A percentile compares a stretch with the other conserved stretches of the same genome.
These are phyloP conservation scores for Hypholoma fasciculare DNA, from an alignment of 768 basidiomycete genomes.

Conservation along the genomic window DNA sequence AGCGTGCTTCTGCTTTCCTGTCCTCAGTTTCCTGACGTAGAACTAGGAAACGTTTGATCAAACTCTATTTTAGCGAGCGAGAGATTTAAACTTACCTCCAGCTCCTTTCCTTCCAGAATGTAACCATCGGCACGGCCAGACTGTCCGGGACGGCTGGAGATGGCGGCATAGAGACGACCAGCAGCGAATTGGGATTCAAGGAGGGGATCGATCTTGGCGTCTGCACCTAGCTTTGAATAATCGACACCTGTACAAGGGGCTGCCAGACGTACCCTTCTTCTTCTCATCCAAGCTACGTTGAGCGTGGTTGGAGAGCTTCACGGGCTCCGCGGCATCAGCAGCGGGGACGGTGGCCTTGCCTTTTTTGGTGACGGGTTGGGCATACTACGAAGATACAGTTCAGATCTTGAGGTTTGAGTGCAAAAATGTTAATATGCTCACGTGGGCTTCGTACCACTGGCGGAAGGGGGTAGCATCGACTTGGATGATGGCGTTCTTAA, in stretches of 20 bases:
- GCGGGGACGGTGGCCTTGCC: conserved; percentile 62
- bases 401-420: conserved; percentile 2
- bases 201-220: conserved; percentile 88
- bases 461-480: conserved; percentile 98
- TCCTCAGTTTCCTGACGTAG: conserved; percentile 91
- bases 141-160: conserved; percentile 96
- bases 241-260: background rate
- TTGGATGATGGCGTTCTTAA: conserved; percentile 96
- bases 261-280: conserved; percentile 72
- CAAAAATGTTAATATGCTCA: conserved; percentile 67
- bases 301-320: conserved; percentile 88
- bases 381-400: conserved; percentile 63
- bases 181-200: conserved; percentile 90
- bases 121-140: conserved; percentile 97
- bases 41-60: conserved; percentile 51
- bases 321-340: conserved; percentile 51
- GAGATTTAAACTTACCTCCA: conserved; percentile 65
- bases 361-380: conserved; percentile 91
- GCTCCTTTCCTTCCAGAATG: conserved; percentile 96
- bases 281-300: conserved; percentile 85
- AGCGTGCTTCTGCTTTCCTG: conserved; percentile 95
- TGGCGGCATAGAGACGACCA: conserved; percentile 92
- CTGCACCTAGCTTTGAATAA: conserved; percentile 33
- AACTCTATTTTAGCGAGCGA: background rate
- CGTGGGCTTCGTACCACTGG: conserved; percentile 99